These are phyloP conservation scores for Scorias spongiosa DNA, from an alignment of 2,329 filamentous ascomycete genomes.

Conservation along the genomic window DNA sequence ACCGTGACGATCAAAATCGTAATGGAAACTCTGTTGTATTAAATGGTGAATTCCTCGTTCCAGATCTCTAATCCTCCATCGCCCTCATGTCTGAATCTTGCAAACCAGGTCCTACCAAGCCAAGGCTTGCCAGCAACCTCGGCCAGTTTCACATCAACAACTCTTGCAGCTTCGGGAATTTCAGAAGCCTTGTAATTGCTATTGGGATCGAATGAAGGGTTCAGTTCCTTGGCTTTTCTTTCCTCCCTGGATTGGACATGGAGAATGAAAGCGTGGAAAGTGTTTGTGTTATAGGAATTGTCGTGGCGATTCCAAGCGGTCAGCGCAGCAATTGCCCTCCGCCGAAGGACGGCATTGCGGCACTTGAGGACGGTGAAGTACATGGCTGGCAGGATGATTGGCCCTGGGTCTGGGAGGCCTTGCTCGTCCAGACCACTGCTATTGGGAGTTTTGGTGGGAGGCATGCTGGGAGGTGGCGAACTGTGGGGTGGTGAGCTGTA, in stretches of 20 bases:
- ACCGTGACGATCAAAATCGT: no score
- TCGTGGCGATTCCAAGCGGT: neutral
- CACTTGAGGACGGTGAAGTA: conserved; percentile 3
- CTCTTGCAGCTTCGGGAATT: neutral
- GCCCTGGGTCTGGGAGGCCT: neutral
- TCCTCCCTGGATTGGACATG: neutral
- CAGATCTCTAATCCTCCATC: neutral
- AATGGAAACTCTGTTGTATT: neutral
- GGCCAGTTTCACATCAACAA: neutral
- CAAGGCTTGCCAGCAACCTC: neutral
- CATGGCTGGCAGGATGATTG: conserved; percentile 1
- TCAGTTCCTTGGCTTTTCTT: neutral
- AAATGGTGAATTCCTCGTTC: neutral
- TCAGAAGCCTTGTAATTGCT: neutral
- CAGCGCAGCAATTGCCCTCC: conserved; percentile 2
- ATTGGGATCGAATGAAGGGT: neutral
- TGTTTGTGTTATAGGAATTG: neutral
- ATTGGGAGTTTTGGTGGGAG: no score
- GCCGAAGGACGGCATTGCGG: conserved; percentile 3
- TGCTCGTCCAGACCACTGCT: no score
- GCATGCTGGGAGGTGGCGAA: no score
- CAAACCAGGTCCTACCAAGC: neutral
- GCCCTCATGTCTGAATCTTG: neutral
- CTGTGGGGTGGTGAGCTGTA: no score
- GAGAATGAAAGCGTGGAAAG: neutral